Conservation (phyloP, 176 grass and related monocot genomes). For the Oryza glumipatula region DNA sequence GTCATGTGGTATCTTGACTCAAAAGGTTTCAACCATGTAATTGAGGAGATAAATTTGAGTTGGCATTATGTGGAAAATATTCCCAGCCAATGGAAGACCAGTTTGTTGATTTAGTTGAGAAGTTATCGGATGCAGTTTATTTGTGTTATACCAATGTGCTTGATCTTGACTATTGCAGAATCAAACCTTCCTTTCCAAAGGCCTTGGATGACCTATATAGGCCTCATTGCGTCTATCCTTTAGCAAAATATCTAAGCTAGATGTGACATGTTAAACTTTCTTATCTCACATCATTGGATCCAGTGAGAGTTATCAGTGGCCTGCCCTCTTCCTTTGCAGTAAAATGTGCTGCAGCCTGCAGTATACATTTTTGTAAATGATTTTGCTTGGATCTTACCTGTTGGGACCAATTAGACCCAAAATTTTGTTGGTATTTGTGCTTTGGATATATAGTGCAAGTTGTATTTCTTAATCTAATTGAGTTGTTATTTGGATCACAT, state of each 20-base stretch:
- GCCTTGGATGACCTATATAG: conserved; percentile 8
- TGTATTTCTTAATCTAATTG: background rate
- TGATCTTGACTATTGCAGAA: background rate
- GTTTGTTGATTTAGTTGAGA: background rate
- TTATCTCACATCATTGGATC: background rate
- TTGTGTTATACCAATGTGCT: background rate
- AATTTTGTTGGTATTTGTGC: conserved; percentile 1
- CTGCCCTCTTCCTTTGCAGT: background rate
- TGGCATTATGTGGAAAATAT: background rate
- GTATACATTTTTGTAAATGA: background rate
- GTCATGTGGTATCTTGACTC: background rate
- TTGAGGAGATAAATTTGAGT: background rate
- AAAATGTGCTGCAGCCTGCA: background rate
- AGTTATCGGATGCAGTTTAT: background rate
- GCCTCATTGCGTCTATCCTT: background rate
- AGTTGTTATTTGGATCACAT: conserved; percentile 18
- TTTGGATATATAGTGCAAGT: background rate
- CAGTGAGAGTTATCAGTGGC: background rate
- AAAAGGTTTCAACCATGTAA: conserved; percentile 3
- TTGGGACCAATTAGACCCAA: conserved; percentile 7
- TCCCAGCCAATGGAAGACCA: background rate
- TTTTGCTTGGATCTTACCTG: conserved; percentile 3
- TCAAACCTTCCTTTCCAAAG: background rate
- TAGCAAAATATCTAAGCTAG: background rate
- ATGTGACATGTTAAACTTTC: background rate